Conservation (phyloP, 208 protist genomes). For the Tetramitus jugosus region DNA sequence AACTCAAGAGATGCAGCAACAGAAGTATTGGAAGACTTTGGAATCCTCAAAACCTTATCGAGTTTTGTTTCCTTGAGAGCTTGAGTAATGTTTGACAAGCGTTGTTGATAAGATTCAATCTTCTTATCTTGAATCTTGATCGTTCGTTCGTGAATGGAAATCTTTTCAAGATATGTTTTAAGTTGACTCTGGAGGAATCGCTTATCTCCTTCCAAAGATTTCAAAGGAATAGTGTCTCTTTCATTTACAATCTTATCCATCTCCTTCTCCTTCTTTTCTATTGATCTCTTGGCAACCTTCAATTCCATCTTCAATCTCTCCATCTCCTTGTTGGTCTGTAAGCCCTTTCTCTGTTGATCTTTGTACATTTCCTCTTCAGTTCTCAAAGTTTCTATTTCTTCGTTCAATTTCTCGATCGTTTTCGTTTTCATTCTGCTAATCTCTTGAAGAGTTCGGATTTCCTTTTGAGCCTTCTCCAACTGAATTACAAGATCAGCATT, state of each 20-base stretch:
- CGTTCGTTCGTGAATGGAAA: neutral
- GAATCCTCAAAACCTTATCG: neutral
- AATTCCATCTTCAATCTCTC: slow-evolving; percentile 8
- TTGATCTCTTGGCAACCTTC: neutral
- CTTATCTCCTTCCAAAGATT: slow-evolving; percentile 22
- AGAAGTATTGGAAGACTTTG: too few species aligned
- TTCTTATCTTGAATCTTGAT: slow-evolving; percentile 11
- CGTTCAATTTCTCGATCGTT: neutral
- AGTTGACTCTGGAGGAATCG: slow-evolving; percentile 5
- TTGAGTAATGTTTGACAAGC: neutral
- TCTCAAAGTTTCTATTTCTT: neutral
- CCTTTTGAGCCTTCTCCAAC: slow-evolving; percentile 15
- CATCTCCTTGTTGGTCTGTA: neutral
- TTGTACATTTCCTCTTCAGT: neutral
- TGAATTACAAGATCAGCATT: neutral
- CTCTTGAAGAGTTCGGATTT: slow-evolving; percentile 14
- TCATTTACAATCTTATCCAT: neutral
- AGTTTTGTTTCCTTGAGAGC: slow-evolving; percentile 9
- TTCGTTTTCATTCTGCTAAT: slow-evolving; percentile 21
- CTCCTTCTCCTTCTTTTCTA: slow-evolving; percentile 12
- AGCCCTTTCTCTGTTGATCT: neutral
- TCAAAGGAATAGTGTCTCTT: slow-evolving; percentile 8
- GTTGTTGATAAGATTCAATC: neutral
- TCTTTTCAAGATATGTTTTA: neutral
- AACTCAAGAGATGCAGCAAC: too few species aligned